phyloP scores from a whole-genome alignment of 1,284 basidiomycete genomes.

The Ceratobasidium sp. region DNA sequence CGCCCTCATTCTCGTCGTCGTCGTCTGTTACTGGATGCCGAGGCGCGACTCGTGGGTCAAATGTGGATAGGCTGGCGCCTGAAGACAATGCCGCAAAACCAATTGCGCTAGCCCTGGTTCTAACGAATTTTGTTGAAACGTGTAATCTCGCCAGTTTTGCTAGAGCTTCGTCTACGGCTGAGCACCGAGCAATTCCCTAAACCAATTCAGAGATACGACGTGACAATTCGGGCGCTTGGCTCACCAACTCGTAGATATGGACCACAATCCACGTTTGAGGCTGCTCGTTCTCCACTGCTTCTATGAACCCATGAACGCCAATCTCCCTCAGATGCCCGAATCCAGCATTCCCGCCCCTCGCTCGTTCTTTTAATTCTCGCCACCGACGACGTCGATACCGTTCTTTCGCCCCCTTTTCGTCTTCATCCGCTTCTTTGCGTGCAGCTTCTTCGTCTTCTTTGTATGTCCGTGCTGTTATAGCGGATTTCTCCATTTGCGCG shows the following conservation, averaged over 20 bases:
- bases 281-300: conserved; percentile 81
- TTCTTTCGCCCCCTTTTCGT: conserved; percentile 51
- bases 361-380: conserved; percentile 60
- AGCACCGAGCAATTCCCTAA: conserved; percentile 78
- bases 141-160: conserved; percentile 76
- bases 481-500: conserved; percentile 70
- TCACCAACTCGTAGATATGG: conserved; percentile 85
- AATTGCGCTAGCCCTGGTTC: conserved; percentile 77
- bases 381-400: conserved; percentile 52
- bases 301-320: conserved; percentile 77
- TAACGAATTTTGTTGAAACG: conserved; percentile 82
- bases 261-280: conserved; percentile 80
- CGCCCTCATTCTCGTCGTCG: conserved; percentile 47
- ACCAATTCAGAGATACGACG: conserved; percentile 7
- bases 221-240: conserved; percentile 12
- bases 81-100: conserved; percentile 72
- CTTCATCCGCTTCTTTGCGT: conserved; percentile 57
- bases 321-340: conserved; percentile 89
- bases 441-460: conserved; percentile 75
- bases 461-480: conserved; percentile 71
- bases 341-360: conserved; percentile 43
- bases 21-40: conserved; percentile 55
- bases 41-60: conserved; percentile 63
- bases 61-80: background rate
- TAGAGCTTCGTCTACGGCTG: conserved; percentile 75